Evolutionary conservation across 108 stramenopile genomes (phyloP).

Genomic region (Nitzschia sp.): DNA sequence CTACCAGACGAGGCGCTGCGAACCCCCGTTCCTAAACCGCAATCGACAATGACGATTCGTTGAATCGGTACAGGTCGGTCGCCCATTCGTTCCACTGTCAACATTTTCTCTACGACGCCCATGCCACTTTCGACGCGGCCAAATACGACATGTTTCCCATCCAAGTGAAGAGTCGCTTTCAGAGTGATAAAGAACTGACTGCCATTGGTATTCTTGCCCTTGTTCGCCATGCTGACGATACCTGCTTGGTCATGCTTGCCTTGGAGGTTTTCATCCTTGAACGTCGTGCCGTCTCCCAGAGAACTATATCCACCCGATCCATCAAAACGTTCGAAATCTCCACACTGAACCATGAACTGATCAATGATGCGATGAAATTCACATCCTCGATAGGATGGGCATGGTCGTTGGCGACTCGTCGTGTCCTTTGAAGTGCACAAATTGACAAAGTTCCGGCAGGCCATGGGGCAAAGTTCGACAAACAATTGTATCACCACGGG

Average conservation of each 20-base stretch:
- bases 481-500: slow-evolving; percentile 72
- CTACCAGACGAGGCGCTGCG: too few species aligned
- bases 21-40: slow-evolving; percentile 69
- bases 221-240: slow-evolving; percentile 87
- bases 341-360: slow-evolving; percentile 71
- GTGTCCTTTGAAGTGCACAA: slow-evolving; percentile 54
- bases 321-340: slow-evolving; percentile 76
- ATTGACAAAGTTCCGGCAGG: slow-evolving; percentile 77
- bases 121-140: slow-evolving; percentile 72
- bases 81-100: slow-evolving; percentile 58
- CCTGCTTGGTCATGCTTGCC: slow-evolving; percentile 63
- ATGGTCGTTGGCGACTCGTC: slow-evolving; percentile 7
- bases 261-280: slow-evolving; percentile 77
- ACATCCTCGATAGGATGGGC: slow-evolving; percentile 63
- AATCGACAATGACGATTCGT: slow-evolving; percentile 77
- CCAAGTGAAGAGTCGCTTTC: slow-evolving; percentile 61
- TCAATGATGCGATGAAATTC: slow-evolving; percentile 63
- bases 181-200: slow-evolving; percentile 83
- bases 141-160: slow-evolving; percentile 86
- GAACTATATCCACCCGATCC: slow-evolving; percentile 78
- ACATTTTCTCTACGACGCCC: slow-evolving; percentile 66
- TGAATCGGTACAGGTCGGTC: slow-evolving; percentile 64
- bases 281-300: slow-evolving; percentile 61
- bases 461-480: slow-evolving; percentile 66
- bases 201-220: slow-evolving; percentile 79